Conservation (phyloP, 805 yeast species). For the Yarrowia bubula region DNA sequence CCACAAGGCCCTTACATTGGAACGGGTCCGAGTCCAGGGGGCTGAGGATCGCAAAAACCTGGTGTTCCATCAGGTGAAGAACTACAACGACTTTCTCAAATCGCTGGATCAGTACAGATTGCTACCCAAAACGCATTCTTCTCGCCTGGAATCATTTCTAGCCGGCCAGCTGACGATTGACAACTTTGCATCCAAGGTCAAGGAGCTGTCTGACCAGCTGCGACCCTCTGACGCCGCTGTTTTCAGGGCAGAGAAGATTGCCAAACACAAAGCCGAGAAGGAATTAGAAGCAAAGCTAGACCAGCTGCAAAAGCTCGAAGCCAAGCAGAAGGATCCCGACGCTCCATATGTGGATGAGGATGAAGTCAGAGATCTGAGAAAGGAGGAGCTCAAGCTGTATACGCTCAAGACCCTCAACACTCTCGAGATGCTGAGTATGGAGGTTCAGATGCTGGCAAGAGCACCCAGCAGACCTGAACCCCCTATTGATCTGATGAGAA, state of each 20-base stretch:
- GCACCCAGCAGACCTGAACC: constrained; percentile 32
- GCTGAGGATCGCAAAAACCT: constrained; percentile 19
- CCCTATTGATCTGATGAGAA: constrained; percentile 30
- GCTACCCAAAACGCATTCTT: constrained; percentile 29
- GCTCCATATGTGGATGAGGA: constrained; percentile 58
- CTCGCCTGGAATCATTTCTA: constrained; percentile 24
- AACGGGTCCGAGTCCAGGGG: constrained; percentile 32
- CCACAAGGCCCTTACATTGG: constrained; percentile 50
- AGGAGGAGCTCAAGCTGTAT: constrained; percentile 54
- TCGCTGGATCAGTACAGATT: constrained; percentile 33
- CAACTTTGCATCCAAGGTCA: constrained; percentile 7
- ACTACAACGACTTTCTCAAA: constrained; percentile 34
- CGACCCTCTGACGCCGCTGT: constrained; percentile 41
- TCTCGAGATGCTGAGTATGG: constrained; percentile 62
- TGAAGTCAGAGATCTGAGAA: constrained; percentile 51
- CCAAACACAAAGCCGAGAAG: constrained; percentile 60
- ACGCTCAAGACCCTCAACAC: constrained; percentile 54
- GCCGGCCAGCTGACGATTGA: not conserved
- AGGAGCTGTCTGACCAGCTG: constrained; percentile 27
- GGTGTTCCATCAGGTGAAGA: constrained; percentile 27
- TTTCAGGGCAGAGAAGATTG: constrained; percentile 70
- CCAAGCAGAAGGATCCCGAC: not conserved
- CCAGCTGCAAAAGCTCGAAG: constrained; percentile 30
- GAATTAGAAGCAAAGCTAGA: constrained; percentile 48
- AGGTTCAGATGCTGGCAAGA: constrained; percentile 58